Percentiles rank a stretch among this genome's conserved stretches.
These are phyloP conservation scores for Pezicula carpinea DNA, from an alignment of 2,329 filamentous ascomycete genomes.

Conservation along the genomic window DNA sequence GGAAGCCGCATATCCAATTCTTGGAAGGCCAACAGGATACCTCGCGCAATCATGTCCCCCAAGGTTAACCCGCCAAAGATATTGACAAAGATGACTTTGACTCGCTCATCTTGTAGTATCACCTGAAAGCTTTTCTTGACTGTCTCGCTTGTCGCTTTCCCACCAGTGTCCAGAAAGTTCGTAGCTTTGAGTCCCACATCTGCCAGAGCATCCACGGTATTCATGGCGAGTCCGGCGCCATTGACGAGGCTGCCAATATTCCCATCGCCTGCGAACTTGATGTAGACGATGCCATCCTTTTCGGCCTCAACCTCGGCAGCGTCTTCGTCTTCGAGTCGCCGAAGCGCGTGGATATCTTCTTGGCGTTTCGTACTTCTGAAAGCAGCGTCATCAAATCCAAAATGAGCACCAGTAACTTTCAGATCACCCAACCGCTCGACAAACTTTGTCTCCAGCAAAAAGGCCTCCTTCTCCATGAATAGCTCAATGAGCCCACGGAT, in stretches of 20 bases:
- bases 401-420: conserved; percentile 47
- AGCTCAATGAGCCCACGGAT: conserved; percentile 51
- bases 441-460: conserved; percentile 50
- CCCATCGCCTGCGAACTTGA: conserved; percentile 52
- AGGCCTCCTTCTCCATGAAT: conserved; percentile 61
- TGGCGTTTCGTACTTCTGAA: conserved; percentile 59
- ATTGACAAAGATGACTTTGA: conserved; percentile 69
- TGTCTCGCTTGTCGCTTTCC: conserved; percentile 79
- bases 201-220: conserved; percentile 76
- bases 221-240: conserved; percentile 86
- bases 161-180: conserved; percentile 88
- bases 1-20: conserved; percentile 63
- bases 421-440: conserved; percentile 37
- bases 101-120: conserved; percentile 65
- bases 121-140: conserved; percentile 74
- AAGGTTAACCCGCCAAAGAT: conserved; percentile 59
- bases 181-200: conserved; percentile 63
- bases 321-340: conserved; percentile 47
- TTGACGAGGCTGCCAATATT: conserved; percentile 83
- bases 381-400: conserved; percentile 68
- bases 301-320: conserved; percentile 58
- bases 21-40: conserved; percentile 67
- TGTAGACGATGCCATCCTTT: conserved; percentile 72
- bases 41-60: conserved; percentile 77
- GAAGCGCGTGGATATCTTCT: conserved; percentile 51